A percentile compares a stretch with the other conserved stretches of the same genome.
These are phyloP conservation scores for Kuraishia ogatae DNA, from an alignment of 805 yeast genomes.

Conservation along the genomic window DNA sequence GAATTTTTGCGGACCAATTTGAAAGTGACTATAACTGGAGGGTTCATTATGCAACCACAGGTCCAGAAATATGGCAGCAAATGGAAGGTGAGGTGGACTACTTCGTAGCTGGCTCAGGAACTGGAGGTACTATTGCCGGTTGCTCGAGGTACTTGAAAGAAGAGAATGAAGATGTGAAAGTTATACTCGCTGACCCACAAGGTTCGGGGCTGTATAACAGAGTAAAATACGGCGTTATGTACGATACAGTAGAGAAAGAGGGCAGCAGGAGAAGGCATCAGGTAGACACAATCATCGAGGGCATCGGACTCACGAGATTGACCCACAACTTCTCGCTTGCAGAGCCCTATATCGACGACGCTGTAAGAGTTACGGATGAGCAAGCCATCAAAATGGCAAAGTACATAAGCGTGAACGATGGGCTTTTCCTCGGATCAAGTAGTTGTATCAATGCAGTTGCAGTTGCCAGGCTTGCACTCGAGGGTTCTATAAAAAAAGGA, in stretches of 20 bases:
- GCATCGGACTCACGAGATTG: constrained; percentile 83
- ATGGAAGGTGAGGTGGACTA: constrained; percentile 56
- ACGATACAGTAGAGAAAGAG: constrained; percentile 78
- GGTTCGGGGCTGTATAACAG: constrained; percentile 89
- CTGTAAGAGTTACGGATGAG: constrained; percentile 68
- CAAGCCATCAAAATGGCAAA: constrained; percentile 89
- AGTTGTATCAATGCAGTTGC: constrained; percentile 95
- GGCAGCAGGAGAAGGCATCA: constrained; percentile 94
- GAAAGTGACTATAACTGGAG: constrained; percentile 91
- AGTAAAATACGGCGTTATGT: constrained; percentile 88
- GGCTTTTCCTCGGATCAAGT: constrained; percentile 85
- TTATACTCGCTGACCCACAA: constrained; percentile 87
- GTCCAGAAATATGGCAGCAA: constrained; percentile 86
- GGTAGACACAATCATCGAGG: constrained; percentile 91
- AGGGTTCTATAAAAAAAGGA: constrained; percentile 37
- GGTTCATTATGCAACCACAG: constrained; percentile 74
- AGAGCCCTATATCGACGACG: constrained; percentile 62
- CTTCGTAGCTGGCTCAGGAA: constrained; percentile 89
- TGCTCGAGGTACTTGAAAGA: constrained; percentile 68
- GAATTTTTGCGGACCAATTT: constrained; percentile 91
- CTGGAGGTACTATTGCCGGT: constrained; percentile 97
- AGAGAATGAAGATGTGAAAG: constrained; percentile 29
- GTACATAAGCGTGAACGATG: constrained; percentile 72
- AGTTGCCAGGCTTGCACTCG: constrained; percentile 52
- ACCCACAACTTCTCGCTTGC: constrained; percentile 76